Base-by-base conservation (phyloP, 129 eudicot genomes). In the Flaveria brownii region DNA sequence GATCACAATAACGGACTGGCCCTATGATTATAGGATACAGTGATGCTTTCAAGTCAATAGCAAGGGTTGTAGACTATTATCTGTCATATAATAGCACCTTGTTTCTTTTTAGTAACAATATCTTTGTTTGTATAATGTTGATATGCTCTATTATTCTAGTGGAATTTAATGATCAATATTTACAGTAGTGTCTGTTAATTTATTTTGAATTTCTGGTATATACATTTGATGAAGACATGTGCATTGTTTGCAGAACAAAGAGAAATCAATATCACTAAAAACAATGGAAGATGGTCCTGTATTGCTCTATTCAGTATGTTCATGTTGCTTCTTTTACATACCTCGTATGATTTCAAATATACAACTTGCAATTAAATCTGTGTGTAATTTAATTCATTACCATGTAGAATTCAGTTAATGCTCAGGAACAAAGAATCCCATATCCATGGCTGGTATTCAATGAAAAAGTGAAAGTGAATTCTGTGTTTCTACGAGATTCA, bases 221-320 rank as follows among this genome's bases (percentile, higher is more conserved):
- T 75, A 33, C 54, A 76, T 17, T 9, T 51, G 55, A 50, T 50
- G 11, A 28, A 47, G 9, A 60, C 20, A 45, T 70, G 26, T 73
- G 17, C 20, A 9, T 26, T 57, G 41, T 59, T 56, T 73, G 51
- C 97, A 93, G 98, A 93, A 93, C 80, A 93, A 88, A 84, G 88
- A 87, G 82, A 91, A 80, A 80, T 94, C 97, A n/a, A 82, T 91
- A 70, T 85, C 82, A 61, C 64, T 91, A 70, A 94, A 94, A 87
- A 94, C 98, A 56, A 87, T 94, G 97, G 98, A 94, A 91, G 98
- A 93, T 83, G 98, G 98, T 71, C 76, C 82, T 55, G 98, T 88
- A 72, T 91, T 93, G 82, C 80, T 93, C 78, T 81, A 91, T 76
- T 86, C 88, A 68, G 98, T 93, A 88, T 82, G 91, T 63, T 68